Base-by-base conservation (phyloP, 768 basidiomycete genomes). In the Termitomyces bulborhizus region DNA sequence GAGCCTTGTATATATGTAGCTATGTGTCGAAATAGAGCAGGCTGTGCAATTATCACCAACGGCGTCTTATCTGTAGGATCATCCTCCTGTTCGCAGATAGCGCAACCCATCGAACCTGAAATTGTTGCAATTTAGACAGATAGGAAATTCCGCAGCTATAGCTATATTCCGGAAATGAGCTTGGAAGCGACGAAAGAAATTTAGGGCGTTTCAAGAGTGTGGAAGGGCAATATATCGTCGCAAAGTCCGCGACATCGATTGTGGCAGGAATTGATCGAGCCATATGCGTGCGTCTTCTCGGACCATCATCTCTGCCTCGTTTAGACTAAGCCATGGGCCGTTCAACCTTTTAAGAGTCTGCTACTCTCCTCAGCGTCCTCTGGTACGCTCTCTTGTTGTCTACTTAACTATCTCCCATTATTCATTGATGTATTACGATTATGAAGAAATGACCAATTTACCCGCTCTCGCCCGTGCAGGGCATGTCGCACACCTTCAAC, bases 401-500 rank as follows among this genome's bases (percentile, higher is more conserved):
- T 58, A 46, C 40, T 2, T 47, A 52, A 18, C 44, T 51, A 40
- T 21, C 5, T 26, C 41, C 6, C 21, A n/a, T 37, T 21, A 36
- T 31, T 24, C 37, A 7, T 42, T 44, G 27, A 59, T 59, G 55
- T 51, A 47, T 41, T 50, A 49, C 47, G 51, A 58, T 55, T 55
- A 54, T 54, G 57, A 63, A 55, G 51, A 46, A 53, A 55, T 61
- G 60, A 55, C 58, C 34, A 61, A 58, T 57, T 63, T 73, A 44
- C 69, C 70, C 16, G 56, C 58, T 56, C 66, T 86, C 37, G 65
- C 70, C 24, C 75, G 76, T 9, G 65, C 70, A 18, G 78, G 78
- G 8, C 91, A 93, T 64, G 80, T 80, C 45, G 69, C 73, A 12
- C 89, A 90, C 65, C 84, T 80, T 56, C 77, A 75, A 53, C 77